Evolutionary conservation across 1,284 basidiomycete genomes (phyloP).

Genomic region (Sanghuangporus weigelae): DNA sequence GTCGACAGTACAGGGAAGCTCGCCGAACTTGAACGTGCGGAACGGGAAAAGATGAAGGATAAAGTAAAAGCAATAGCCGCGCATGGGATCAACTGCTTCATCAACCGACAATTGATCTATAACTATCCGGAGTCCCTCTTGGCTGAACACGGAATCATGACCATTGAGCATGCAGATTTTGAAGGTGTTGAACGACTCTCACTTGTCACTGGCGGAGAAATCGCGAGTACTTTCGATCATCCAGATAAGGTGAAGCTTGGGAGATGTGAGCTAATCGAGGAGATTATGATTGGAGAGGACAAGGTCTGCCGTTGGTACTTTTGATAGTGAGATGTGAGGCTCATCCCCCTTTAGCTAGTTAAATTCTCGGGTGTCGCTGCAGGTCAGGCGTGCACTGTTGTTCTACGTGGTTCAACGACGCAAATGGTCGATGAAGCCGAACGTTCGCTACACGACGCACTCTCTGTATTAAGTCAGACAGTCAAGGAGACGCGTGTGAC

Average conservation of each 20-base stretch:
- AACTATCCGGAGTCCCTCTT: conserved; percentile 97
- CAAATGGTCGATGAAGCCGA: conserved; percentile 99
- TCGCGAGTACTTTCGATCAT: conserved; percentile 92
- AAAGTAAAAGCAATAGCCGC: conserved; percentile 94
- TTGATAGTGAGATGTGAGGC: not conserved
- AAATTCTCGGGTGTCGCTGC: conserved; percentile 99
- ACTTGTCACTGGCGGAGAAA: conserved; percentile 97
- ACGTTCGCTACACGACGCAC: conserved; percentile 94
- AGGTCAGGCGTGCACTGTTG: conserved; percentile 98
- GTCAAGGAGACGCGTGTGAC: conserved; percentile 95
- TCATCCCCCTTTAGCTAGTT: conserved; percentile 63
- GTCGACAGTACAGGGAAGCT: conserved; percentile 96
- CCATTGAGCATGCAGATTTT: conserved; percentile 98
- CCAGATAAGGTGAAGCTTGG: conserved; percentile 95
- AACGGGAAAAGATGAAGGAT: conserved; percentile 72
- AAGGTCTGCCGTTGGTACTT: conserved; percentile 52
- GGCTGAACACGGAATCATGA: conserved; percentile 91
- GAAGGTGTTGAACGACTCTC: conserved; percentile 97
- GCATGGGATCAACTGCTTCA: conserved; percentile 97
- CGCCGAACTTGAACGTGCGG: conserved; percentile 95
- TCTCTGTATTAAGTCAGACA: conserved; percentile 96
- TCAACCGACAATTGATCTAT: conserved; percentile 98
- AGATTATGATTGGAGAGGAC: conserved; percentile 99
- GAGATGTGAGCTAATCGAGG: conserved; percentile 92
- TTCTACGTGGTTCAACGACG: conserved; percentile 92